Percentiles rank a stretch among this genome's conserved stretches.
phyloP scores from a whole-genome alignment of 2,329 filamentous ascomycete genomes.

The Arthroderma uncinatum region DNA sequence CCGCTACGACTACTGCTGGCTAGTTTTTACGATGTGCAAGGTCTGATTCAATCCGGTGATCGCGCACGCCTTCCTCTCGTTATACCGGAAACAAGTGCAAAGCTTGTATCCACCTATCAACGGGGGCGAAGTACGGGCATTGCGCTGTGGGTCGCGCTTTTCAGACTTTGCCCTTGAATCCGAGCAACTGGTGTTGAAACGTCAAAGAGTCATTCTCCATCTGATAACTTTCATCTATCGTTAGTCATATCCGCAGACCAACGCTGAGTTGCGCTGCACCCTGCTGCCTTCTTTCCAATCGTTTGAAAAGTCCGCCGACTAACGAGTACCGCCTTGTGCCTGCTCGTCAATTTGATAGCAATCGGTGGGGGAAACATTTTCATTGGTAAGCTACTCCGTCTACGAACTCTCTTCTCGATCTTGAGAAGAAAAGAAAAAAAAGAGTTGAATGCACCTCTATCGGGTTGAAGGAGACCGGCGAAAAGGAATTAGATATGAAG shows the following conservation, averaged over 20 bases:
- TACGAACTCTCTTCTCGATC: neutral
- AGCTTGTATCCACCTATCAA: constrained; percentile 5
- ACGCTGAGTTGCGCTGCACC: neutral
- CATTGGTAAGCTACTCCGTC: constrained; percentile 2
- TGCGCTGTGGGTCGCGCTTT: constrained; percentile 3
- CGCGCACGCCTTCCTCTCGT: constrained; percentile 1
- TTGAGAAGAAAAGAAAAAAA: neutral
- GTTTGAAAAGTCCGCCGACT: neutral
- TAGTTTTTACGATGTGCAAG: neutral
- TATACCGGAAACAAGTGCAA: neutral
- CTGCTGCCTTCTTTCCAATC: neutral
- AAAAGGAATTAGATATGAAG: neutral
- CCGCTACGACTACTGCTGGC: neutral
- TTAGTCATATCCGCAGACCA: neutral
- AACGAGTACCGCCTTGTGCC: neutral
- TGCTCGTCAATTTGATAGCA: constrained; percentile 2
- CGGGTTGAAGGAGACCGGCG: neutral
- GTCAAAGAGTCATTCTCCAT: constrained; percentile 4
- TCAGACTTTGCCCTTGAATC: neutral
- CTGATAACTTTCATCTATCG: neutral
- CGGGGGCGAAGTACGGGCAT: neutral
- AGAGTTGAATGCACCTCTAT: neutral
- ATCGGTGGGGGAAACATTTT: neutral
- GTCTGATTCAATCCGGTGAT: constrained; percentile 3
- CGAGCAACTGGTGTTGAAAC: constrained; percentile 1